Evolutionary conservation across 257 asterid genomes (phyloP).

Genomic region (Salvia splendens): DNA sequence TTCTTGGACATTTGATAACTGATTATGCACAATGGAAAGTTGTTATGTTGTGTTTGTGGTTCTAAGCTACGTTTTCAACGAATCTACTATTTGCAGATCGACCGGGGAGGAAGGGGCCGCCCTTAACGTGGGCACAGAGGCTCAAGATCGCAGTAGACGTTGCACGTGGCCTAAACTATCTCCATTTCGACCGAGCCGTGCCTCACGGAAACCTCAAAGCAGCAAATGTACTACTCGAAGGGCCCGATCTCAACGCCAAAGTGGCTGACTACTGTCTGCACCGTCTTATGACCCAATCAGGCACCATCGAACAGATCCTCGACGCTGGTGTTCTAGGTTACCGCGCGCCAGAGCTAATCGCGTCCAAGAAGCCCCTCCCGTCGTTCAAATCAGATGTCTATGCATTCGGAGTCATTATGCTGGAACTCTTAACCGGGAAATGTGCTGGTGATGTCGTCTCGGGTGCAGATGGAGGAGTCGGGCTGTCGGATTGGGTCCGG

Average conservation of each 20-base stretch:
- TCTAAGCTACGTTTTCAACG: slow-evolving; percentile 17
- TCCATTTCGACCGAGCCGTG: slow-evolving; percentile 93
- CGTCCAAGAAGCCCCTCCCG: slow-evolving; percentile 82
- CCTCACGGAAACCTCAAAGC: slow-evolving; percentile 98
- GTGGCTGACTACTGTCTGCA: slow-evolving; percentile 95
- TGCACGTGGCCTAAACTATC: slow-evolving; percentile 98
- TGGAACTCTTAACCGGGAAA: slow-evolving; percentile 86
- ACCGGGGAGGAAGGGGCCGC: slow-evolving; percentile 84
- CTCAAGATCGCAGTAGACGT: slow-evolving; percentile 92
- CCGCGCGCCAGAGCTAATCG: slow-evolving; percentile 91
- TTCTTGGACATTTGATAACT: background rate
- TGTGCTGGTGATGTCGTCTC: slow-evolving; percentile 97
- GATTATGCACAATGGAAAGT: background rate
- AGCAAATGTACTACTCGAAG: slow-evolving; percentile 77
- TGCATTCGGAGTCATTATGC: slow-evolving; percentile 82
- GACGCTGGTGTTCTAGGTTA: slow-evolving; percentile 93
- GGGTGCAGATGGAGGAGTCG: slow-evolving; percentile 85
- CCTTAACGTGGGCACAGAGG: slow-evolving; percentile 83
- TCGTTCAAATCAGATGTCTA: slow-evolving; percentile 93
- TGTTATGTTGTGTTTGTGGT: background rate
- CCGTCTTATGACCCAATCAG: slow-evolving; percentile 94
- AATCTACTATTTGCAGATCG: slow-evolving; percentile 55
- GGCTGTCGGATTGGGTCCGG: slow-evolving; percentile 90
- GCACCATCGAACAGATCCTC: slow-evolving; percentile 86
- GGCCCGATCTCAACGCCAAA: slow-evolving; percentile 80